phyloP scores from a whole-genome alignment of 2,329 filamentous ascomycete genomes.

The Aureobasidium sp. region DNA sequence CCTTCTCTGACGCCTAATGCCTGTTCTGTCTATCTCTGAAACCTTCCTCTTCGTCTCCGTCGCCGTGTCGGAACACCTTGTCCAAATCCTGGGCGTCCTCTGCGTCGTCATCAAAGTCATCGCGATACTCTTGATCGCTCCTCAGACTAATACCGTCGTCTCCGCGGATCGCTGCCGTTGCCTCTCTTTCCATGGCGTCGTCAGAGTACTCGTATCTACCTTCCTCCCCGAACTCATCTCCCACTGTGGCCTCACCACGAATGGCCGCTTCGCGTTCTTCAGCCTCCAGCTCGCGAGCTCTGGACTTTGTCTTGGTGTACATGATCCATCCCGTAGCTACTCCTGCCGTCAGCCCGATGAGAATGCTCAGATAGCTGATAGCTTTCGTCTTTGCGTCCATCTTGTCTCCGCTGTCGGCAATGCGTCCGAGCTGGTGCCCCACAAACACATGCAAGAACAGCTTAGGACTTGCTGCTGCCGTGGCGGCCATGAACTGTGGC shows the following conservation, averaged over 20 bases:
- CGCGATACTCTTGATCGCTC: conserved; percentile 41
- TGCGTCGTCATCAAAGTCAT: conserved; percentile 35
- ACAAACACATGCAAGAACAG: conserved; percentile 90
- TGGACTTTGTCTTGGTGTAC: conserved; percentile 55
- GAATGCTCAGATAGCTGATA: conserved; percentile 77
- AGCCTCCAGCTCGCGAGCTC: conserved; percentile 44
- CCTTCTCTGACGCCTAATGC: neutral
- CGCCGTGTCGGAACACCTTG: conserved; percentile 39
- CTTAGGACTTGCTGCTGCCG: conserved; percentile 75
- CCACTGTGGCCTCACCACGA: conserved; percentile 20
- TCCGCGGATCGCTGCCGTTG: conserved; percentile 36
- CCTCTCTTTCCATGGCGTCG: conserved; percentile 38
- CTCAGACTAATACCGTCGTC: conserved; percentile 46
- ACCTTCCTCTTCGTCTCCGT: conserved; percentile 32
- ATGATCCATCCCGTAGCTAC: conserved; percentile 74
- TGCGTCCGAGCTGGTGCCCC: conserved; percentile 69
- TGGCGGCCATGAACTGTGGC: conserved; percentile 70
- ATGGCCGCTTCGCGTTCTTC: conserved; percentile 35
- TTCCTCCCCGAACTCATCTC: conserved; percentile 26
- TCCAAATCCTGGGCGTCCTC: conserved; percentile 37
- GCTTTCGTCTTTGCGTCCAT: conserved; percentile 75
- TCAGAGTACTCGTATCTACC: conserved; percentile 38
- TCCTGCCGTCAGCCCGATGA: conserved; percentile 64
- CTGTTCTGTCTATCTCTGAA: conserved; percentile 6
- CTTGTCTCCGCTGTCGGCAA: conserved; percentile 74